phyloP scores from a whole-genome alignment of 768 basidiomycete genomes.

The Exidia glandulosa region DNA sequence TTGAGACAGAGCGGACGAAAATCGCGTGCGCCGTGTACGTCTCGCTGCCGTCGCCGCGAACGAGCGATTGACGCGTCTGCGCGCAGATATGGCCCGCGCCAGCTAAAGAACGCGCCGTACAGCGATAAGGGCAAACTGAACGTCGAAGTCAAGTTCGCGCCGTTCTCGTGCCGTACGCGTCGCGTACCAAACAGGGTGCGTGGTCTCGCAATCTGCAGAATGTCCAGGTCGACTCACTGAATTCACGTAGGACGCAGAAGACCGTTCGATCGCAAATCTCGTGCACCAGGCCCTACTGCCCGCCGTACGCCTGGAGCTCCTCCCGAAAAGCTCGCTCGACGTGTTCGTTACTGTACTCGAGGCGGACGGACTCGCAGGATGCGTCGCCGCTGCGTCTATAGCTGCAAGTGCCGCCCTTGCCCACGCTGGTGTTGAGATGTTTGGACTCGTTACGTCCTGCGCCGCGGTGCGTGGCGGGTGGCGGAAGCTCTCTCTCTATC shows the following conservation, averaged over 20 bases:
- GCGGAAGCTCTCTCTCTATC: too few species aligned
- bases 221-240: background rate
- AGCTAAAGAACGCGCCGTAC: slow-evolving; percentile 69
- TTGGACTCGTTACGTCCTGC: slow-evolving; percentile 78
- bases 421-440: slow-evolving; percentile 86
- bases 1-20: slow-evolving; percentile 86
- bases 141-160: slow-evolving; percentile 94
- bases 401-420: slow-evolving; percentile 88
- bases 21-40: slow-evolving; percentile 93
- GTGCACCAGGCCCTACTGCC: slow-evolving; percentile 80
- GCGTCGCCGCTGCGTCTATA: slow-evolving; percentile 74
- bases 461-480: slow-evolving; percentile 46
- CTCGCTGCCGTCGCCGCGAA: background rate
- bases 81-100: slow-evolving; percentile 73
- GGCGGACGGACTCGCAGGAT: slow-evolving; percentile 83
- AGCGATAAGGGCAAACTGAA: slow-evolving; percentile 83
- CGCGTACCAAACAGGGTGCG: slow-evolving; percentile 61
- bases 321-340: slow-evolving; percentile 94
- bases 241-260: slow-evolving; percentile 76
- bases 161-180: slow-evolving; percentile 73
- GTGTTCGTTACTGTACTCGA: slow-evolving; percentile 84
- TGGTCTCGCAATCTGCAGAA: background rate
- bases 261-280: slow-evolving; percentile 69
- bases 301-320: slow-evolving; percentile 71
- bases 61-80: slow-evolving; percentile 2